A percentile compares a stretch with the other conserved stretches of the same genome.
These are phyloP conservation scores for Echium plantagineum DNA, from an alignment of 257 asterid genomes.

Conservation along the genomic window DNA sequence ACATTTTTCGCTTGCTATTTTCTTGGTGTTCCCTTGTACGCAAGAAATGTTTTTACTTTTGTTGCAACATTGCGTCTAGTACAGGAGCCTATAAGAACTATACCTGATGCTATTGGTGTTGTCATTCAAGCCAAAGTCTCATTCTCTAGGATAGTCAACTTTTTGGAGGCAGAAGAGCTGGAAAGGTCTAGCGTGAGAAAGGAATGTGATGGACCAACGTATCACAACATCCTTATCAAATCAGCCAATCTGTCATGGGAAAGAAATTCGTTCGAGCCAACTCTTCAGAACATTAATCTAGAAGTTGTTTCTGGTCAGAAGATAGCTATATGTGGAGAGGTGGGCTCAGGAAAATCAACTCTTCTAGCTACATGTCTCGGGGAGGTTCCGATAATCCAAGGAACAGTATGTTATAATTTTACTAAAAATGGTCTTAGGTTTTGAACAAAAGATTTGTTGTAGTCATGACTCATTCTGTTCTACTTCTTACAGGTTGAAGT, in stretches of 20 bases:
- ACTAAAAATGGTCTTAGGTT: neutral
- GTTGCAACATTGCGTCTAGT: slow-evolving; percentile 82
- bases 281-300: slow-evolving; percentile 39
- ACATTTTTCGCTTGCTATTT: slow-evolving; percentile 69
- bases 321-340: slow-evolving; percentile 95
- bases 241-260: slow-evolving; percentile 77
- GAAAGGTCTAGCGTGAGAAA: slow-evolving; percentile 32
- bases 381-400: slow-evolving; percentile 70
- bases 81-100: slow-evolving; percentile 78
- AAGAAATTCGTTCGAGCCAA: slow-evolving; percentile 42
- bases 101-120: slow-evolving; percentile 85
- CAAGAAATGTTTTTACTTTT: slow-evolving; percentile 90
- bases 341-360: slow-evolving; percentile 96
- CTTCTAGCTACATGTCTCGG: slow-evolving; percentile 78
- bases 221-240: slow-evolving; percentile 26
- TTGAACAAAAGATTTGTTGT: no score
- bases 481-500: slow-evolving; percentile 48
- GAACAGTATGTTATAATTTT: slow-evolving; percentile 52
- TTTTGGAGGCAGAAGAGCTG: slow-evolving; percentile 74
- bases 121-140: slow-evolving; percentile 89
- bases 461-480: neutral
- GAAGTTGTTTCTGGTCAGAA: slow-evolving; percentile 54
- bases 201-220: slow-evolving; percentile 13
- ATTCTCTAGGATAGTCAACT: slow-evolving; percentile 52
- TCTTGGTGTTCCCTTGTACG: slow-evolving; percentile 50